Evolutionary conservation across 495 filamentous ascomycete genomes (phyloP), one percentile per base, ranked within the genome.

Genomic region (Copromyces sp.): DNA sequence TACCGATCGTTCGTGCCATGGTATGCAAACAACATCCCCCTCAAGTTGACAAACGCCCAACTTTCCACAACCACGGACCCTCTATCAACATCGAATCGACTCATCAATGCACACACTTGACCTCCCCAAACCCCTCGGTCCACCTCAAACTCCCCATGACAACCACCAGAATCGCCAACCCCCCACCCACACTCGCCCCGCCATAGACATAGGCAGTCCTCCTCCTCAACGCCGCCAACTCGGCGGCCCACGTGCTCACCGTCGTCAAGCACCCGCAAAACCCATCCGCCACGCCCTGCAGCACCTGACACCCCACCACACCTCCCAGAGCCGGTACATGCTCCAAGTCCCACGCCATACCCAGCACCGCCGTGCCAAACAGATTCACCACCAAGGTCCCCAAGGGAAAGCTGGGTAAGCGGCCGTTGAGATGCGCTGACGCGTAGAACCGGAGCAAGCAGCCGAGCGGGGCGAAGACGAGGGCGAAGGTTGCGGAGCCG

Each of bases 241-340:
- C 95, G 11, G 84, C 82, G 16, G 95, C 91, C 93, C 94, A 97
- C 6, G 94, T 98, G 76, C 91, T 94, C n/a, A 98, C 89, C 11
- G 95, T 98, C 12, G 94, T 97, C 77, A 93, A 82, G 74, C 91
- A 90, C 9, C 95, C 95, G 79, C 94, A 97, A 76, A 97, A 96
- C 68, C 95, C 95, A 84, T 98, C 94, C 82, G 91, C 87, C 35
- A 97, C 82, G 7, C 94, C 94, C 78, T 93, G 90, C 75, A 97
- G 79, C 3, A 97, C 89, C 84, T 94, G 92, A 77, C 94, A 95
- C 37, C 89, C 89, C 41, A 88, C 86, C 79, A 78, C 81, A 39
- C 84, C 83, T 7, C 84, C 88, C 32, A 81, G 24, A 20, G 71
- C 38, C 70, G 80, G 83, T 2, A 81, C 85, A 78, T 91, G 92